A percentile compares a stretch with the other conserved stretches of the same genome.
Conservation (phyloP, 2,329 filamentous ascomycete genomes). For the Elsinoe arachidis region DNA sequence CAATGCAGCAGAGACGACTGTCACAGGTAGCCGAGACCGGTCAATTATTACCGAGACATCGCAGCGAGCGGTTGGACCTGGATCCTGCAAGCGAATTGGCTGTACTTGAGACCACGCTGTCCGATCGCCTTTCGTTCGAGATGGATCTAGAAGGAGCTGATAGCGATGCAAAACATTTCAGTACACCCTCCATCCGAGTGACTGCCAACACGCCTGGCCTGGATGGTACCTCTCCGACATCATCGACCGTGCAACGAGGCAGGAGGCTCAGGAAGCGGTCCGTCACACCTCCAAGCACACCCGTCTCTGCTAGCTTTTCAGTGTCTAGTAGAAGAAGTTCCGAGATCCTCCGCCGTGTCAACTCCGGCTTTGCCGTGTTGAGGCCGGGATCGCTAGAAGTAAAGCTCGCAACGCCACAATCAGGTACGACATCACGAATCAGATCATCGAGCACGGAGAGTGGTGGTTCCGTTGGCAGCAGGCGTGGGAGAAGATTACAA, state of each 20-base stretch:
- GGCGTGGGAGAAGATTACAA: conserved; percentile 17
- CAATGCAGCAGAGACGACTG: conserved; percentile 31
- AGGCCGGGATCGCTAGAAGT: conserved; percentile 25
- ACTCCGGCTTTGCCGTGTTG: conserved; percentile 29
- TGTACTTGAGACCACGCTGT: background rate
- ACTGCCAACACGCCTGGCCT: conserved; percentile 2
- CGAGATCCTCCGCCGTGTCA: conserved; percentile 15
- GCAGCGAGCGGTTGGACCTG: conserved; percentile 18
- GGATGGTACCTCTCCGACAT: background rate
- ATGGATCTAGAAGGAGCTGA: conserved; percentile 3
- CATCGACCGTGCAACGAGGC: background rate
- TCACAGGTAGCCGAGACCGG: conserved; percentile 45
- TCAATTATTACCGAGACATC: conserved; percentile 36
- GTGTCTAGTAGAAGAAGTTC: conserved; percentile 12
- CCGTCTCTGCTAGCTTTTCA: conserved; percentile 4
- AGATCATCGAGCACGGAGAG: conserved; percentile 11
- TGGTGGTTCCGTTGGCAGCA: conserved; percentile 20
- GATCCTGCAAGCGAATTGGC: background rate
- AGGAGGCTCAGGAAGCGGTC: conserved; percentile 7
- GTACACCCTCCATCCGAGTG: conserved; percentile 2
- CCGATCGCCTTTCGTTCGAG: conserved; percentile 5
- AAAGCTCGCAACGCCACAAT: background rate
- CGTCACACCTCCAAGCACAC: background rate
- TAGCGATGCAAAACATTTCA: conserved; percentile 9
- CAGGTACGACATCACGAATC: background rate